phyloP scores from a whole-genome alignment of 805 yeast genomes.

The Blastobotrys mokoenaii region DNA sequence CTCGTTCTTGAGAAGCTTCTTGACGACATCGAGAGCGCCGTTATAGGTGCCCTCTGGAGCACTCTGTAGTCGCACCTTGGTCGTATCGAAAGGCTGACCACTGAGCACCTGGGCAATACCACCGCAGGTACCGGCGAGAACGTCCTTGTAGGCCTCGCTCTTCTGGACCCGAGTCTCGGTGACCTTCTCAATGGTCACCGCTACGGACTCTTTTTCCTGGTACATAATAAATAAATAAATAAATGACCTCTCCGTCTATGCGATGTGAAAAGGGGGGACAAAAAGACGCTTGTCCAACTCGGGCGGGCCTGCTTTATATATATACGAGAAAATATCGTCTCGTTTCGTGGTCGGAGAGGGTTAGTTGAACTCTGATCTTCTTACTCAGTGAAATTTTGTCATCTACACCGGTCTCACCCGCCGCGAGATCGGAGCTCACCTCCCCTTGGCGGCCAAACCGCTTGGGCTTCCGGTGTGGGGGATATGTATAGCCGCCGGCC shows the following conservation, averaged over 20 bases:
- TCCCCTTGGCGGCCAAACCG: too few species aligned
- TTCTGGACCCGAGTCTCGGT: slow-evolving; percentile 10
- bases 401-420: too few species aligned
- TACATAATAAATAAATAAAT: neutral
- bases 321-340: too few species aligned
- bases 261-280: neutral
- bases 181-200: slow-evolving; percentile 18
- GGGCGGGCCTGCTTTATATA: neutral
- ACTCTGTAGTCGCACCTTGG: slow-evolving; percentile 86
- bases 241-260: neutral
- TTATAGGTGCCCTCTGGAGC: slow-evolving; percentile 67
- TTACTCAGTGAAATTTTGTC: too few species aligned
- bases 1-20: slow-evolving; percentile 62
- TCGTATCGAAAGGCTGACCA: slow-evolving; percentile 95
- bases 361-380: neutral
- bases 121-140: slow-evolving; percentile 87
- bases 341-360: neutral
- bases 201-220: slow-evolving; percentile 14
- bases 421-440: too few species aligned
- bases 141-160: slow-evolving; percentile 44
- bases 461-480: too few species aligned
- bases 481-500: too few species aligned
- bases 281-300: neutral
- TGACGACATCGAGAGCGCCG: slow-evolving; percentile 72
- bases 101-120: slow-evolving; percentile 93